phyloP scores from a whole-genome alignment of 2,329 filamentous ascomycete species.

The Aspergillus sclerotialis region DNA sequence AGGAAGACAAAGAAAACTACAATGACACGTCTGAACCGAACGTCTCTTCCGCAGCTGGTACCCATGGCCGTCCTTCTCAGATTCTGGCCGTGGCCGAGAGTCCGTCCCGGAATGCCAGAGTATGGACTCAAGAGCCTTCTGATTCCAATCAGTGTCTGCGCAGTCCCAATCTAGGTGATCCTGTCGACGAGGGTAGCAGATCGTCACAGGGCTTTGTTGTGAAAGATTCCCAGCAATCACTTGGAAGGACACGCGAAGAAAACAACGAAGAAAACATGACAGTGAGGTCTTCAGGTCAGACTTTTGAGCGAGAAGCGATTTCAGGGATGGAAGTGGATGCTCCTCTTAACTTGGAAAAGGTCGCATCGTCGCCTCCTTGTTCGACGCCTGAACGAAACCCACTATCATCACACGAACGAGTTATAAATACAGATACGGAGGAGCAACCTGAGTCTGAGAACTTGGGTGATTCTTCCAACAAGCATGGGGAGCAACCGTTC shows the following conservation, averaged over 20 bases:
- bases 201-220: constrained; percentile 29
- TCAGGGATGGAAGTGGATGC: constrained; percentile 6
- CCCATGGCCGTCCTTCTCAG: constrained; percentile 34
- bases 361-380: constrained; percentile 16
- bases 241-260: constrained; percentile 9
- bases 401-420: constrained; percentile 3
- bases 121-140: constrained; percentile 2
- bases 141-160: constrained; percentile 1
- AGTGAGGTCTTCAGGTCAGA: constrained; percentile 3
- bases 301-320: neutral
- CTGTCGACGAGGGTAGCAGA: constrained; percentile 5
- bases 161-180: constrained; percentile 4
- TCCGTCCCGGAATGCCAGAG: constrained; percentile 7
- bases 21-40: constrained; percentile 20
- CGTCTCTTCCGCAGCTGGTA: constrained; percentile 22
- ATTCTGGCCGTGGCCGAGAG: constrained; percentile 23
- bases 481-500: constrained; percentile 4
- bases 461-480: constrained; percentile 5
- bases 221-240: constrained; percentile 31
- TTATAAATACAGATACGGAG: constrained; percentile 3
- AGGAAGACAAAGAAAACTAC: constrained; percentile 44
- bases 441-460: constrained; percentile 6
- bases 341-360: constrained; percentile 7
- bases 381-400: constrained; percentile 11
- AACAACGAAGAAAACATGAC: constrained; percentile 1